phyloP scores from a whole-genome alignment of 805 yeast genomes.

The Lipomyces sp. region DNA sequence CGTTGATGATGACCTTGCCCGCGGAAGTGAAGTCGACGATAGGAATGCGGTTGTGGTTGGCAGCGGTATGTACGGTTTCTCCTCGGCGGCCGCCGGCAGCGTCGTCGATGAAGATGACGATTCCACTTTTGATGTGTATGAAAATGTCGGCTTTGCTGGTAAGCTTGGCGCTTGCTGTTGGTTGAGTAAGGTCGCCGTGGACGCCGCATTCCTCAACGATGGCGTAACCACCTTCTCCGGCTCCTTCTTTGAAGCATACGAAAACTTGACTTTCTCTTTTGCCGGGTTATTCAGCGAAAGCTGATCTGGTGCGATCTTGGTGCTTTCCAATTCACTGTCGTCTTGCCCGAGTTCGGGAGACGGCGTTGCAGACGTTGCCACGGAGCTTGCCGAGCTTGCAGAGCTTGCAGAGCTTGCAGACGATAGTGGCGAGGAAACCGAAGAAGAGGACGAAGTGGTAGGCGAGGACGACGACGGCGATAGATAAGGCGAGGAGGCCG shows the following conservation, averaged over 20 bases:
- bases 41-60: slow-evolving; percentile 8
- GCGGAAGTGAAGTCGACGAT: slow-evolving; percentile 1
- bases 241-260: slow-evolving; percentile 17
- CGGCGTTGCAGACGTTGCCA: not conserved
- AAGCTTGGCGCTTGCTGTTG: not conserved
- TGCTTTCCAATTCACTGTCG: no score
- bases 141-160: slow-evolving; percentile 1
- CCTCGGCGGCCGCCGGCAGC: slow-evolving; percentile 9
- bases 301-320: not conserved
- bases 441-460: no score
- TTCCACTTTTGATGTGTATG: not conserved
- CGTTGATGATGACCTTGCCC: not conserved
- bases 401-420: not conserved
- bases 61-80: slow-evolving; percentile 21
- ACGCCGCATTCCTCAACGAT: slow-evolving; percentile 2
- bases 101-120: slow-evolving; percentile 3
- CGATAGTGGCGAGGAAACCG: not conserved
- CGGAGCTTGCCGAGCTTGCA: not conserved
- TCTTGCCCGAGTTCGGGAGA: not conserved
- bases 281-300: not conserved
- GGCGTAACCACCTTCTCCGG: slow-evolving; percentile 5
- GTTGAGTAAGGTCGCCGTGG: no score
- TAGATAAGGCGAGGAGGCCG: no score
- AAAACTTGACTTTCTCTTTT: slow-evolving; percentile 4
- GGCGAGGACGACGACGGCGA: no score